phyloP scores from a whole-genome alignment of 2,329 filamentous ascomycete genomes.

The Colletotrichum limetticola region DNA sequence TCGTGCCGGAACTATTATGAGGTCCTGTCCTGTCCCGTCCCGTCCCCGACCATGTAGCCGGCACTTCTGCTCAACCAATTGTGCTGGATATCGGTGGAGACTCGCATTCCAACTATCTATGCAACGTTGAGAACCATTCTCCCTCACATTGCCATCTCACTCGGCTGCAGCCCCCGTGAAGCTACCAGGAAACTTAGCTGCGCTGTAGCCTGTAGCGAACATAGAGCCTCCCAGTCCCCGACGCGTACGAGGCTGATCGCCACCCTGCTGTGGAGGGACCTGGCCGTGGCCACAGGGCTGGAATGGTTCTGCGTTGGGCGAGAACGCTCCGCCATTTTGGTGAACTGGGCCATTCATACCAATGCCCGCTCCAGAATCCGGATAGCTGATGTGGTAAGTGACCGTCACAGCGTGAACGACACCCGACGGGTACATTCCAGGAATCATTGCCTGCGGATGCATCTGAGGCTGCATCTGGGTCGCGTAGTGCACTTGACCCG shows the following conservation, averaged over 20 bases:
- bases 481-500: neutral
- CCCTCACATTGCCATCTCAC: neutral
- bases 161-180: conserved; percentile 6
- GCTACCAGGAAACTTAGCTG: conserved; percentile 19
- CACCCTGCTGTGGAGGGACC: neutral
- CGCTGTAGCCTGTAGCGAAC: conserved; percentile 15
- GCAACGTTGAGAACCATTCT: neutral
- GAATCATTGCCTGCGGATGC: neutral
- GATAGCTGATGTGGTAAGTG: conserved; percentile 25
- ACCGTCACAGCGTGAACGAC: conserved; percentile 12
- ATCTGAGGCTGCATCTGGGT: neutral
- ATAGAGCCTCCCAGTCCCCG: conserved; percentile 22
- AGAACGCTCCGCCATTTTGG: neutral
- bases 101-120: neutral
- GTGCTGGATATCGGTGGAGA: neutral
- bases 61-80: neutral
- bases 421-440: neutral
- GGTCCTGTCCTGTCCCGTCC: neutral
- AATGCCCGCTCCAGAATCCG: neutral
- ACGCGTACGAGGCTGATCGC: neutral
- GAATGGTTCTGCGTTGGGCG: neutral
- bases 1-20: neutral
- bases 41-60: neutral
- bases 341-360: neutral
- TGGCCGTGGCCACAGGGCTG: neutral